Base-by-base conservation (phyloP, 345 rosid species). In the Eucalyptus rudis region DNA sequence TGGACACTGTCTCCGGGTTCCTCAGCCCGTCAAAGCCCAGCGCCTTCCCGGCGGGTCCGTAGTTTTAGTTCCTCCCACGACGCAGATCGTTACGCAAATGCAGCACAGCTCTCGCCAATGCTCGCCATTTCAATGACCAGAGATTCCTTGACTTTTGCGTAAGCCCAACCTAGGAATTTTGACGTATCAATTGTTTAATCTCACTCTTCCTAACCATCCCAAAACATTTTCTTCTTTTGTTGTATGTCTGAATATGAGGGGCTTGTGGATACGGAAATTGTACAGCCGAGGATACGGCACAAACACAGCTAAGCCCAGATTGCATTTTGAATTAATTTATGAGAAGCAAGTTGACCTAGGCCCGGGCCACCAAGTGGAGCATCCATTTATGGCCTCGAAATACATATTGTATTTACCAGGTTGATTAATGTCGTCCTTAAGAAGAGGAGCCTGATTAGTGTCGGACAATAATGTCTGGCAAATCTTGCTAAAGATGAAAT, bases 31-130 rank as follows among this genome's bases (percentile, higher is more conserved):
- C 97, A 5, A 97, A 96, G n/a, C 98, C 98, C 80, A 97, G 49
- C 1, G 96, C 96, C 89, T 90, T 88, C 22, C 99, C 99, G 47
- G 98, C 98, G 36, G 95, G 96, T 50, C 99, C 98, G 86, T 97
- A 97, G 86, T 97, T 97, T 89, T 86, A 96, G 52, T 96, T 96
- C 99, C 98, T 95, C 92, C 87, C 13, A 44, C 51, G 50, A 43
- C 8, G 11, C 86, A 14, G 22, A 47, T 81, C 50, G 29, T 81
- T 49, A 84, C 29, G 22, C 86, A 25, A 3, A 47, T 40, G 17
- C 47, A 27, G 31, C 50, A 47, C 50, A 25, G 10, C 14, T 58
- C 13, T 58, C n/a, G 64, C 64, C 64, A 10, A 25, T 10, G n/a
- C 64, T 11, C 64, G n/a, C 64, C 24, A 58, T 58, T 58, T 24